Evolutionary conservation across 768 basidiomycete genomes (phyloP), one percentile per base, ranked within the genome.

Genomic region (Mycena galopus): DNA sequence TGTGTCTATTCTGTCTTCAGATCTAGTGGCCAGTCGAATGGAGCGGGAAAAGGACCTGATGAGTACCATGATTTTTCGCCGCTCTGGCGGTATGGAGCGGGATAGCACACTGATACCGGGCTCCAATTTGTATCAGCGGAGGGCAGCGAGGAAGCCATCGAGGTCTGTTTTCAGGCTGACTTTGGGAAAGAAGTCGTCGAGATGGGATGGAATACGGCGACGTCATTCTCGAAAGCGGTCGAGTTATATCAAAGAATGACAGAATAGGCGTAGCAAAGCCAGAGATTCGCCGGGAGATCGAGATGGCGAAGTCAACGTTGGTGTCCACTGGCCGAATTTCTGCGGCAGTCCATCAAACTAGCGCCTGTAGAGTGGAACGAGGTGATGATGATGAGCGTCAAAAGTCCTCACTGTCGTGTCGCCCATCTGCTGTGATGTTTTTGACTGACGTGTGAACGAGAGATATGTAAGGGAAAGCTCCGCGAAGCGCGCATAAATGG

Each of bases 381-480:
- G 61, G 55, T 64, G 71, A 73, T 73, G 57, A 65, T 65, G 65
- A 71, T 55, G 55, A 44, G 57, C 58, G 64, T 65, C 57, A 53
- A 51, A 66, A 39, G 42, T 25, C 61, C 50, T 19, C 7, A 64
- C 61, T 64, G 66, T 73, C 50, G 66, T 55, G 72, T 50, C 72
- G 67, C 72, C 65, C 67, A 65, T 68, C 67, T 70, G 68, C 63
- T 64, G 44, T 63, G 63, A 51, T 47, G 65, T 35, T 35, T 68
- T 62, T 56, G 62, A 69, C 58, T 69, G 72, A 73, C 72, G 72
- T 73, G 72, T 55, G 72, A 72, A 65, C 23, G 35, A 35, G 47
- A 51, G 60, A 53, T 23, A 47, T 42, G 33, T 27, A 57, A 63
- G 66, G 9, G 66, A 63, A n/a, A 53, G 27, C 35, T 65, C 72